Conservation (phyloP, 2,329 filamentous ascomycete genomes). For the Talaromyces piceae region DNA sequence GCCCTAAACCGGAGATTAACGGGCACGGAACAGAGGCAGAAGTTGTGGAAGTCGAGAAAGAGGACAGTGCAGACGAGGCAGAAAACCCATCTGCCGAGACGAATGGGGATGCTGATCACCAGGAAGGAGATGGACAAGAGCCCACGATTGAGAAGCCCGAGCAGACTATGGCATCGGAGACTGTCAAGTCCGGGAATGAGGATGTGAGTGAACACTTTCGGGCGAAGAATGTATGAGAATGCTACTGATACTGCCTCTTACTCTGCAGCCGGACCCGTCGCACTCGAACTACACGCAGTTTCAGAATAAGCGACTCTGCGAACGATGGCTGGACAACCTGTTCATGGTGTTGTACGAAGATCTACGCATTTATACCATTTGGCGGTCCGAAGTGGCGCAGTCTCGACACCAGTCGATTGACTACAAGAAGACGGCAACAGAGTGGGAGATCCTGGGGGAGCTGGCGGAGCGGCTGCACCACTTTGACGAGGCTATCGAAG, state of each 20-base stretch:
- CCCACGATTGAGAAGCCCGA: slow-evolving; percentile 66
- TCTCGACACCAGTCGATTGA: slow-evolving; percentile 88
- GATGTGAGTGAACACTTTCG: slow-evolving; percentile 45
- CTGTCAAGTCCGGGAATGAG: slow-evolving; percentile 67
- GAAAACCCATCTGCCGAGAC: no score
- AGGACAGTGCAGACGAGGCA: slow-evolving; percentile 19
- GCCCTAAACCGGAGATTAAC: slow-evolving; percentile 30
- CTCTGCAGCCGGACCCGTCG: slow-evolving; percentile 51
- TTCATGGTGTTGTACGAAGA: slow-evolving; percentile 99
- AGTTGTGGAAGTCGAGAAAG: slow-evolving; percentile 21
- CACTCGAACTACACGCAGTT: slow-evolving; percentile 78
- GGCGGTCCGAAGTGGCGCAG: slow-evolving; percentile 96
- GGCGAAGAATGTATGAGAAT: no score
- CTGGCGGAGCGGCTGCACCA: slow-evolving; percentile 91
- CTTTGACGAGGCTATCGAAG: slow-evolving; percentile 82
- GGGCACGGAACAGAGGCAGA: slow-evolving; percentile 22
- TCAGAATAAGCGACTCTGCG: slow-evolving; percentile 93
- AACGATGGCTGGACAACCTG: slow-evolving; percentile 94
- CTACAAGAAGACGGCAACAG: slow-evolving; percentile 93
- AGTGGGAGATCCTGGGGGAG: slow-evolving; percentile 96
- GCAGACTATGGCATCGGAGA: slow-evolving; percentile 68
- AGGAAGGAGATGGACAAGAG: slow-evolving; percentile 17
- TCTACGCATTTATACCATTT: slow-evolving; percentile 96
- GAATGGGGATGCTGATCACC: slow-evolving; percentile 22
- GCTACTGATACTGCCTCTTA: not conserved